These are phyloP conservation scores for Truncatella angustata DNA, from an alignment of 2,329 filamentous ascomycete genomes.

Conservation along the genomic window DNA sequence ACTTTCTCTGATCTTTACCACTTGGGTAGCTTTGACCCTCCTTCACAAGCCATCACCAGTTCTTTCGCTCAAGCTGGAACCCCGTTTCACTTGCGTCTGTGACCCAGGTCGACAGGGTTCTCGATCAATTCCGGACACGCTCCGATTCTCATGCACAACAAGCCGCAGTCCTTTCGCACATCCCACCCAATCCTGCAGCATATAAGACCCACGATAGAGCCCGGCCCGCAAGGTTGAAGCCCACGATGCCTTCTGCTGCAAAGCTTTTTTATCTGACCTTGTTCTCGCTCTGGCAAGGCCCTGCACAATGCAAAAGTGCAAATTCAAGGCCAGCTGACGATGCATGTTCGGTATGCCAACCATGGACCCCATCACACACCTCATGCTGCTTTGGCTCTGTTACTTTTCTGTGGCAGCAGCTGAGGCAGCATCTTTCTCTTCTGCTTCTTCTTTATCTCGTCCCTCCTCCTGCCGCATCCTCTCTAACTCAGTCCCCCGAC, in stretches of 20 bases:
- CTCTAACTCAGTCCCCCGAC: slow-evolving; percentile 39
- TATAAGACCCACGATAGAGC: background rate
- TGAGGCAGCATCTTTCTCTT: slow-evolving; percentile 3
- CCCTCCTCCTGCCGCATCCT: slow-evolving; percentile 14
- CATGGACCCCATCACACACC: slow-evolving; percentile 13
- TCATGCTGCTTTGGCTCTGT: slow-evolving; percentile 20
- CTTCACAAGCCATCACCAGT: background rate
- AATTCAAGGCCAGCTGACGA: slow-evolving; percentile 40
- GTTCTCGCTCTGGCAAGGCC: slow-evolving; percentile 53
- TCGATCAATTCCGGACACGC: background rate
- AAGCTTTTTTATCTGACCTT: slow-evolving; percentile 55
- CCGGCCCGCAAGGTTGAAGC: background rate
- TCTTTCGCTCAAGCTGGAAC: background rate
- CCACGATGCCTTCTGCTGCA: slow-evolving; percentile 50
- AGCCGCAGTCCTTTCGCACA: background rate
- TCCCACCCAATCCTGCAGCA: slow-evolving; percentile 5
- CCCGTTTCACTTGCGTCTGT: slow-evolving; percentile 8
- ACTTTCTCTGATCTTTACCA: too few species aligned
- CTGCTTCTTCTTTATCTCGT: background rate
- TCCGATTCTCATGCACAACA: background rate
- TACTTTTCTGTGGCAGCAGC: slow-evolving; percentile 13
- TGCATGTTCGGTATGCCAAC: slow-evolving; percentile 49
- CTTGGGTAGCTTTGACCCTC: slow-evolving; percentile 4
- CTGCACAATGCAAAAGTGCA: slow-evolving; percentile 41
- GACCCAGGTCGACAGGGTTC: background rate